These are phyloP conservation scores for Acanthamoeba royreba DNA, from an alignment of 208 protist genomes.

Conservation along the genomic window DNA sequence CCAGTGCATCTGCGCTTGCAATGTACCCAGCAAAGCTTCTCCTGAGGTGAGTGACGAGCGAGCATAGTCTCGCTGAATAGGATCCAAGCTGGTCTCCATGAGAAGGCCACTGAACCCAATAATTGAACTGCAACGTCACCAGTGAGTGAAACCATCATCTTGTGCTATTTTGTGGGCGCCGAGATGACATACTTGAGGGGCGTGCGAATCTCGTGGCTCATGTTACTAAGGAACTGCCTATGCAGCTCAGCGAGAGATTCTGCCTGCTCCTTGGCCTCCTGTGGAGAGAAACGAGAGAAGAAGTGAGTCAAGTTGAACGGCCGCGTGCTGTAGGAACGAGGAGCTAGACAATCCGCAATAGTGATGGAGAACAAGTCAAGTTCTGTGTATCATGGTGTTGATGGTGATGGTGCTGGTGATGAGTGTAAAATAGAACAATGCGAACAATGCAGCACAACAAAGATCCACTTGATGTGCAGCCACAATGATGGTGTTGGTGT, in stretches of 20 bases:
- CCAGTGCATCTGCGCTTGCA: neutral
- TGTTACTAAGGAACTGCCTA: neutral
- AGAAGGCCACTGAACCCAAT: neutral
- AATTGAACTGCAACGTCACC: neutral
- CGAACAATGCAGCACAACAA: too few species aligned
- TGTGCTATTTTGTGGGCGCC: too few species aligned
- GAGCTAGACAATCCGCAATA: too few species aligned
- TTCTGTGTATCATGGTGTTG: too few species aligned
- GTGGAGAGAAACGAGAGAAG: neutral
- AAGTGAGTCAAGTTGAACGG: neutral
- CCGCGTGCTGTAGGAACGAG: too few species aligned
- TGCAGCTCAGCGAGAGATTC: neutral
- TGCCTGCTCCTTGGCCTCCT: neutral
- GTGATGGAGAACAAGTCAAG: too few species aligned
- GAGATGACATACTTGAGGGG: neutral
- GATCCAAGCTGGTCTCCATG: neutral
- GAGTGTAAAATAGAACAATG: too few species aligned
- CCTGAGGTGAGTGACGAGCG: neutral
- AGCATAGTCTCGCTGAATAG: neutral
- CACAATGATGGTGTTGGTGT: too few species aligned
- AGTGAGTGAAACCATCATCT: too few species aligned
- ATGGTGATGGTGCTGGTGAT: too few species aligned
- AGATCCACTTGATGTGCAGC: too few species aligned
- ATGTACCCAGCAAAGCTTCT: neutral
- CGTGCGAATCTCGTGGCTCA: conserved; percentile 21